A percentile compares a stretch with the other conserved stretches of the same genome.
phyloP scores from a whole-genome alignment of 345 rosid genomes.

The Microthlaspi erraticum region DNA sequence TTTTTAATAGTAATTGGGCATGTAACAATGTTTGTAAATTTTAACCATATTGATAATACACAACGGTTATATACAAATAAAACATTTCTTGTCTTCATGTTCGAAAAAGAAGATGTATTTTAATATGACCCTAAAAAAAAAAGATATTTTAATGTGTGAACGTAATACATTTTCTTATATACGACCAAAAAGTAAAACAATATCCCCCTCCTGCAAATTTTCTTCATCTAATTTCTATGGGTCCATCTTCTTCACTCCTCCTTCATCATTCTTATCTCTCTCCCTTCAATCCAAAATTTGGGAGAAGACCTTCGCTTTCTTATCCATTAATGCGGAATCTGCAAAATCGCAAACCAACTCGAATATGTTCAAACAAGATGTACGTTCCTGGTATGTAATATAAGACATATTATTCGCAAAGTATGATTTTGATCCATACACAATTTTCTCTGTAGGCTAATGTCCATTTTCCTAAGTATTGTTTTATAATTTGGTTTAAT shows the following conservation, averaged over 20 bases:
- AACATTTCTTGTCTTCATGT: too few species aligned
- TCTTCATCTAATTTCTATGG: slow-evolving; percentile 30
- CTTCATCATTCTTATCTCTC: slow-evolving; percentile 38
- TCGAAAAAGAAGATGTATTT: too few species aligned
- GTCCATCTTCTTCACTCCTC: slow-evolving; percentile 37
- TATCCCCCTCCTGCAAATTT: slow-evolving; percentile 3
- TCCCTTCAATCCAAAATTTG: slow-evolving; percentile 30
- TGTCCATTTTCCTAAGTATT: not conserved
- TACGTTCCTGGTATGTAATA: slow-evolving; percentile 44
- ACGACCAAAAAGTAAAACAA: slow-evolving; percentile 28
- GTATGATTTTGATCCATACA: slow-evolving; percentile 5
- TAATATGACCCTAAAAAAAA: too few species aligned
- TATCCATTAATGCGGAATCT: not conserved
- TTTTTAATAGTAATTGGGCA: too few species aligned
- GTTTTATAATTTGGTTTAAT: not conserved
- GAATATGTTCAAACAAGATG: slow-evolving; percentile 44
- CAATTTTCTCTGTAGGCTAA: not conserved
- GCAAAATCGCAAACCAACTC: slow-evolving; percentile 26
- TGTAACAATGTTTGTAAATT: too few species aligned
- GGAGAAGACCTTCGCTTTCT: slow-evolving; percentile 8
- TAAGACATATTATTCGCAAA: not conserved
- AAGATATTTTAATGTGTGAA: slow-evolving; percentile 36
- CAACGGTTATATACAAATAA: too few species aligned
- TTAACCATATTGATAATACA: too few species aligned
- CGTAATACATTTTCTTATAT: slow-evolving; percentile 9